A percentile compares a stretch with the other conserved stretches of the same genome.
Evolutionary conservation across 2,329 filamentous ascomycete genomes (phyloP).

Genomic region (Penicillium sp.): DNA sequence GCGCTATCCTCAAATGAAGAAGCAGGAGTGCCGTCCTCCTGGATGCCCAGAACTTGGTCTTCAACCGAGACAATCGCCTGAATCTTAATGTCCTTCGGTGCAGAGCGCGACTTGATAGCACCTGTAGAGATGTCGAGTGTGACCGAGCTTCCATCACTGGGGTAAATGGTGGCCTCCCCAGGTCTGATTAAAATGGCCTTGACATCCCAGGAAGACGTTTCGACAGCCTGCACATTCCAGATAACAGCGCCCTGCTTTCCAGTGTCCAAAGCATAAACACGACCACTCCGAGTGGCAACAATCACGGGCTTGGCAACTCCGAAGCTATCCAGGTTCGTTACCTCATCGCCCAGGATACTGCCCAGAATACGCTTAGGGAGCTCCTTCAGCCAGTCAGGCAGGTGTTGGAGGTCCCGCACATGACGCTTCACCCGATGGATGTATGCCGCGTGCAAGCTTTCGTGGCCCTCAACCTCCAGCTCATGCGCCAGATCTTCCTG

Average conservation of each 20-base stretch:
- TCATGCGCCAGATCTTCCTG: slow-evolving; percentile 71
- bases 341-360: slow-evolving; percentile 55
- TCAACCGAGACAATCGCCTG: slow-evolving; percentile 32
- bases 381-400: slow-evolving; percentile 67
- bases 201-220: slow-evolving; percentile 60
- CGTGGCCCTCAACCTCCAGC: slow-evolving; percentile 79
- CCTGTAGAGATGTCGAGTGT: slow-evolving; percentile 46
- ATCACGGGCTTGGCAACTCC: slow-evolving; percentile 84
- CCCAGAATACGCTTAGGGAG: slow-evolving; percentile 65
- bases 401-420: slow-evolving; percentile 63
- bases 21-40: slow-evolving; percentile 33
- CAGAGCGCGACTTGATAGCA: slow-evolving; percentile 33
- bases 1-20: slow-evolving; percentile 27
- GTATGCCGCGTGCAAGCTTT: slow-evolving; percentile 75
- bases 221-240: slow-evolving; percentile 66
- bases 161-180: slow-evolving; percentile 55
- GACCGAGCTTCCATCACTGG: slow-evolving; percentile 58
- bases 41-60: slow-evolving; percentile 29
- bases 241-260: slow-evolving; percentile 66
- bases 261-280: slow-evolving; percentile 73
- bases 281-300: slow-evolving; percentile 71
- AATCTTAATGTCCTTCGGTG: slow-evolving; percentile 22
- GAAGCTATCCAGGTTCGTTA: slow-evolving; percentile 57
- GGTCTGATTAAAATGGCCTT: slow-evolving; percentile 62
- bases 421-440: slow-evolving; percentile 81